Conservation (phyloP, 495 filamentous ascomycete species). For the Tetracladium marchalianum region DNA sequence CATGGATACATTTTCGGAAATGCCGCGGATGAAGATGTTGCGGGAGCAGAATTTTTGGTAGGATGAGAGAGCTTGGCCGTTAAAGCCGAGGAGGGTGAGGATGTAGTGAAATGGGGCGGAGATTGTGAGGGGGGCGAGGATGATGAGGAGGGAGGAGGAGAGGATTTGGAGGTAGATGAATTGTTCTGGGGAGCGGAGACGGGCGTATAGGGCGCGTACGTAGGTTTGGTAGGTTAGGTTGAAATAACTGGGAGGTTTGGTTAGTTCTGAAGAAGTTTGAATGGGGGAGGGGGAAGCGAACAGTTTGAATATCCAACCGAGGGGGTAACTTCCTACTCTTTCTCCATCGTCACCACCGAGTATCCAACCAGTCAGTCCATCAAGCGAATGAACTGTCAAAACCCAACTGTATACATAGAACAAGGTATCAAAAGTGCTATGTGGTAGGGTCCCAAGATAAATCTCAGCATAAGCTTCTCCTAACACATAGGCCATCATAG, state of each 20-base stretch:
- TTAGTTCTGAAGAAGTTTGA: slow-evolving; percentile 8
- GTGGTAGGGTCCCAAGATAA: slow-evolving; percentile 52
- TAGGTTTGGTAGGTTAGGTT: slow-evolving; percentile 59
- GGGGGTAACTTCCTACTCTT: slow-evolving; percentile 50
- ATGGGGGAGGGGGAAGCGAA: slow-evolving; percentile 20
- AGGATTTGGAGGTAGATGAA: slow-evolving; percentile 50
- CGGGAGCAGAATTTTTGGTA: slow-evolving; percentile 51
- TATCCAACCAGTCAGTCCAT: slow-evolving; percentile 52
- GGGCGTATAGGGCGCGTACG: slow-evolving; percentile 57
- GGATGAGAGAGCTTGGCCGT: slow-evolving; percentile 40
- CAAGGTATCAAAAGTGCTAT: slow-evolving; percentile 51
- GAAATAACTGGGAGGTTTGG: slow-evolving; percentile 43
- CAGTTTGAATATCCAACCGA: slow-evolving; percentile 57
- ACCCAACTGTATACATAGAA: slow-evolving; percentile 60
- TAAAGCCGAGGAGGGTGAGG: slow-evolving; percentile 36
- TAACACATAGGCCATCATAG: slow-evolving; percentile 48
- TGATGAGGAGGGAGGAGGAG: slow-evolving; percentile 45
- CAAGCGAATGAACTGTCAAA: slow-evolving; percentile 48
- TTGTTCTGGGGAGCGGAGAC: slow-evolving; percentile 46
- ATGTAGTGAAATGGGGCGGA: slow-evolving; percentile 42
- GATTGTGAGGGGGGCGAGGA: slow-evolving; percentile 50
- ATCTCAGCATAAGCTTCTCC: slow-evolving; percentile 59
- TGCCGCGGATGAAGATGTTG: slow-evolving; percentile 50
- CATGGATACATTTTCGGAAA: slow-evolving; percentile 58
- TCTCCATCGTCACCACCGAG: slow-evolving; percentile 47